A percentile compares a stretch with the other conserved stretches of the same genome.
These are phyloP conservation scores for Fabrea salina DNA, from an alignment of 169 alveolate genomes.

Conservation along the genomic window DNA sequence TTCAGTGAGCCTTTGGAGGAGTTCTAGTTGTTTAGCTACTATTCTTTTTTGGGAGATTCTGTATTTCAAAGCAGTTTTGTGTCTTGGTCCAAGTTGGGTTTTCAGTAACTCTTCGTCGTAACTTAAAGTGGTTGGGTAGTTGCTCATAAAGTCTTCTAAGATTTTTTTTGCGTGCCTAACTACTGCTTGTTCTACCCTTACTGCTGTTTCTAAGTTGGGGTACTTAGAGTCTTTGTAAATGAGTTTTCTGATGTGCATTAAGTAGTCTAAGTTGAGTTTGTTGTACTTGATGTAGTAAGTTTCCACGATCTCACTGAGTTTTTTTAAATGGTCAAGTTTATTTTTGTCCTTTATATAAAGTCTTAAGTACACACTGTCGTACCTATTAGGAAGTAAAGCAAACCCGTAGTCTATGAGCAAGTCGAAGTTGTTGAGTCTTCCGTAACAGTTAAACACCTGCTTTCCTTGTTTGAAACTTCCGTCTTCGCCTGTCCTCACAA, in stretches of 20 bases:
- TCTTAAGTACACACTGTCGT: conserved; percentile 17
- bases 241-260: conserved; percentile 20
- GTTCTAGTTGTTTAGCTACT: background rate
- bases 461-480: conserved; percentile 22
- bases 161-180: background rate
- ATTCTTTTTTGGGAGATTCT: conserved; percentile 28
- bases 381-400: conserved; percentile 13
- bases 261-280: conserved; percentile 20
- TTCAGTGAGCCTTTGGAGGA: conserved; percentile 7
- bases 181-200: background rate
- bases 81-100: background rate
- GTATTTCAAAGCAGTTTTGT: background rate
- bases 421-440: conserved; percentile 30
- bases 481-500: conserved; percentile 5
- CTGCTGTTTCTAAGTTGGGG: background rate
- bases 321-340: background rate
- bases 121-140: background rate
- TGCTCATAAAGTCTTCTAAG: background rate
- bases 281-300: conserved; percentile 26
- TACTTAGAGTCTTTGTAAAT: background rate
- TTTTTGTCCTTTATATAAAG: background rate
- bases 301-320: background rate
- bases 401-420: conserved; percentile 29
- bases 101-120: conserved; percentile 10
- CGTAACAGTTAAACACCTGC: conserved; percentile 29